phyloP scores from a whole-genome alignment of 768 basidiomycete genomes.

The Chalciporus sphaerocephalus region DNA sequence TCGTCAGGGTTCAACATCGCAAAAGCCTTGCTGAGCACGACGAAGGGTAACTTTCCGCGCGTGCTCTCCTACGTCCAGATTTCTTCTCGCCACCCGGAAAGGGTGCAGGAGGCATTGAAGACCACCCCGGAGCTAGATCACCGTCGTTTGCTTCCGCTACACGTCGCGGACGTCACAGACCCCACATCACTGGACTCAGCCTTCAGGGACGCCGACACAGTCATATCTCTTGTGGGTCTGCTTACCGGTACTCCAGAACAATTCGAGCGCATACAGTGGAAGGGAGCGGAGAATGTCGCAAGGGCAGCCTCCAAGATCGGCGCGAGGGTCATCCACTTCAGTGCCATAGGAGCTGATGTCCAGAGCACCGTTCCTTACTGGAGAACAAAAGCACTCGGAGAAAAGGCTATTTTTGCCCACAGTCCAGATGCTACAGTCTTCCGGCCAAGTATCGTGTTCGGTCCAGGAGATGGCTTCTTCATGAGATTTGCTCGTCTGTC shows the following conservation, averaged over 20 bases:
- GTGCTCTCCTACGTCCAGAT: slow-evolving; percentile 41
- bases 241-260: slow-evolving; percentile 52
- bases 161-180: slow-evolving; percentile 49
- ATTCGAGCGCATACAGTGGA: slow-evolving; percentile 60
- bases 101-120: slow-evolving; percentile 33
- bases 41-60: slow-evolving; percentile 19
- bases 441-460: slow-evolving; percentile 71
- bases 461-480: slow-evolving; percentile 74
- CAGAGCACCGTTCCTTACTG: slow-evolving; percentile 54
- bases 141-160: slow-evolving; percentile 38
- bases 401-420: slow-evolving; percentile 45
- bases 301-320: slow-evolving; percentile 45
- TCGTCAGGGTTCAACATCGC: slow-evolving; percentile 58
- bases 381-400: slow-evolving; percentile 61
- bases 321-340: slow-evolving; percentile 62
- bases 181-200: slow-evolving; percentile 42
- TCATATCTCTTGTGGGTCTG: slow-evolving; percentile 69
- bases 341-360: slow-evolving; percentile 70
- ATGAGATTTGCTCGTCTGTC: slow-evolving; percentile 64
- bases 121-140: slow-evolving; percentile 30
- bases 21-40: slow-evolving; percentile 40
- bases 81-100: slow-evolving; percentile 54
- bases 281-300: slow-evolving; percentile 66
- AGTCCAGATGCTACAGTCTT: slow-evolving; percentile 56
- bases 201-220: slow-evolving; percentile 51